Evolutionary conservation across 371 early-diverging fungal genomes (phyloP), one percentile per base, ranked within the genome.

Genomic region (Lichtheimia corymbifera): DNA sequence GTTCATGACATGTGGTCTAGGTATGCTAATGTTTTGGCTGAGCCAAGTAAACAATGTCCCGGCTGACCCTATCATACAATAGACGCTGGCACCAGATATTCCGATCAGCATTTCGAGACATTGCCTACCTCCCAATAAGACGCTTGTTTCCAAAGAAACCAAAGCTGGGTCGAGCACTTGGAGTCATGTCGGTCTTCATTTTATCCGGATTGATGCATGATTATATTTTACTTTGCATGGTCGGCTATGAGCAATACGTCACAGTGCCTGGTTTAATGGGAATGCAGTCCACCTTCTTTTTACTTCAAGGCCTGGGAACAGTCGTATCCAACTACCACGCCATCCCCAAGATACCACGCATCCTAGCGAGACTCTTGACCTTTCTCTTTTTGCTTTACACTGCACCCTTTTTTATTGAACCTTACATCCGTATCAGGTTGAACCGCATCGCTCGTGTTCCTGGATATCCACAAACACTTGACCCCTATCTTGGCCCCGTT

Each of bases 81-180:
- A 49, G 52, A 7, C 72, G 76, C 0, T 75, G 76, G 76, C 76
- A 75, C 53, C 76, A 72, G 45, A 57, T 72, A 9, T 75, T 75
- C 47, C 65, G 72, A 27, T 63, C 63, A 24, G 68, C 67, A 7
- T 75, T 75, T 44, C 62, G 55, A 18, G 58, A 57, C 24, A 43
- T 70, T 15, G 76, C 68, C 1, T 72, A 72, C 42, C 15, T 51
- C 2, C 76, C 76, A 13, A 44, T 66, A 14, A 61, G 68, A 3
- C 27, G 55, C 1, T 53, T 67, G 17, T 68, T 71, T 59, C 45
- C 56, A 0, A 27, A 22, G 2, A 49, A 62, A 6, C 52, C 52
- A 15, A 9, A 22, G 28, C 3, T 59, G 3, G 72, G 76, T 1
- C 64, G 66, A 13, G 55, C 59, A 20, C 27, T 61, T 4, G 72